Evolutionary conservation across 1,284 basidiomycete genomes (phyloP).

Genomic region (Cutaneotrichosporon daszewskae): DNA sequence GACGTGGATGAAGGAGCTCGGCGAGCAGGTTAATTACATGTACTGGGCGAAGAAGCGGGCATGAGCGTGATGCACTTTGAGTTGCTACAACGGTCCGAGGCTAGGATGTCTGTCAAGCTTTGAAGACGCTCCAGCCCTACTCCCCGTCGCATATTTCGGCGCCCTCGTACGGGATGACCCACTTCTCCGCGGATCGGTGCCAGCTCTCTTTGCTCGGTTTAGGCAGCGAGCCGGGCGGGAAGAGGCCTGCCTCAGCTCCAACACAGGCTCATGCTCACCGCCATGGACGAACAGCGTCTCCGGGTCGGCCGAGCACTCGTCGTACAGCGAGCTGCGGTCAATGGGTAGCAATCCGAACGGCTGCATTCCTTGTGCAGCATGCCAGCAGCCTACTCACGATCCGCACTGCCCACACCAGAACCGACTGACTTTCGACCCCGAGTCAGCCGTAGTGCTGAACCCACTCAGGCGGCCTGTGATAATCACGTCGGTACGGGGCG

Average conservation of each 20-base stretch:
- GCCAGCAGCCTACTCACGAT: background rate
- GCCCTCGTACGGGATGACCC: constrained; percentile 1
- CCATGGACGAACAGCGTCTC: background rate
- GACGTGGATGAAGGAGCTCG: constrained; percentile 47
- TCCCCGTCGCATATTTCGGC: background rate
- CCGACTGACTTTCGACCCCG: background rate
- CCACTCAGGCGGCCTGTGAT: background rate
- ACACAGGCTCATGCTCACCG: background rate
- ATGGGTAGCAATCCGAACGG: background rate
- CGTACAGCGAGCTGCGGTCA: constrained; percentile 1
- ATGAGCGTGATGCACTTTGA: too few relatives aligned
- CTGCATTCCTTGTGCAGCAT: background rate
- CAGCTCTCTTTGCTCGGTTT: constrained; percentile 2
- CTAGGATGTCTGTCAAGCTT: too few relatives aligned
- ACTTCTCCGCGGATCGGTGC: background rate
- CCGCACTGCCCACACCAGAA: constrained; percentile 2
- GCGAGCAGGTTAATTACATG: constrained; percentile 47
- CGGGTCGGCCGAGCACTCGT: background rate
- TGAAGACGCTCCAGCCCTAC: too few relatives aligned
- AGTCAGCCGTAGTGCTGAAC: background rate
- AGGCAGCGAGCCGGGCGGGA: constrained; percentile 3
- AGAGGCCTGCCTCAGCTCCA: constrained; percentile 1
- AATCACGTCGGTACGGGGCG: background rate
- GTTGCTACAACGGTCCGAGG: too few relatives aligned
- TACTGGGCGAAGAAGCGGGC: constrained; percentile 41